These are phyloP conservation scores for Blastocystis sp. DNA, from an alignment of 352 stramenopile genomes.

Conservation along the genomic window DNA sequence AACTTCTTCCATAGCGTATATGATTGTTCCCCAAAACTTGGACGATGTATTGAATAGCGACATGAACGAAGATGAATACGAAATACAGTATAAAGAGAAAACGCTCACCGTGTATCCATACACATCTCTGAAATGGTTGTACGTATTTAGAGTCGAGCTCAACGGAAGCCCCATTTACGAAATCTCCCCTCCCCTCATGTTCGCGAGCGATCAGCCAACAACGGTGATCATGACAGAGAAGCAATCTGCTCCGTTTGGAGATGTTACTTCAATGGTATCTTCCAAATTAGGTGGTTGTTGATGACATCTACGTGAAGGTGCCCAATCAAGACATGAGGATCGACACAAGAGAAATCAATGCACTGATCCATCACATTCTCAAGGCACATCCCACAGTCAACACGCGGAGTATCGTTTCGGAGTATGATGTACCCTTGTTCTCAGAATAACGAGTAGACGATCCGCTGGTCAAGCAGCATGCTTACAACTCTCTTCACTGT, in stretches of 20 bases:
- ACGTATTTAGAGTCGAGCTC: not conserved
- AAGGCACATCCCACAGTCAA: not conserved
- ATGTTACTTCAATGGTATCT: not conserved
- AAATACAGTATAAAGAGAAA: not conserved
- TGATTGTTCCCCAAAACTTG: not conserved
- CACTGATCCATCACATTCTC: not conserved
- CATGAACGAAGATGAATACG: not conserved
- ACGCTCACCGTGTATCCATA: not conserved
- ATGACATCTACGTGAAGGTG: not conserved
- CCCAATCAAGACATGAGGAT: not conserved
- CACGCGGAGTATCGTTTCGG: not conserved
- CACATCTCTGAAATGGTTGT: not conserved
- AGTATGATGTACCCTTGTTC: not conserved
- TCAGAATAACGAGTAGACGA: not conserved
- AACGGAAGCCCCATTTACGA: not conserved
- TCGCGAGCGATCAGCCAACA: not conserved
- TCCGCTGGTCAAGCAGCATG: not conserved
- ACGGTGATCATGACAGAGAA: not conserved
- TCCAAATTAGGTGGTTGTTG: not conserved
- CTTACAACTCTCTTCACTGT: not conserved
- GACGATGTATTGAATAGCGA: not conserved
- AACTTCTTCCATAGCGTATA: not conserved
- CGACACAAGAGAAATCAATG: not conserved
- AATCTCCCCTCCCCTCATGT: not conserved
- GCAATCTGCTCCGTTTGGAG: not conserved